Percentiles rank a stretch among this genome's conserved stretches.
Evolutionary conservation across 2,329 filamentous ascomycete genomes (phyloP).

Genomic region (Colletotrichum nymphaeae): DNA sequence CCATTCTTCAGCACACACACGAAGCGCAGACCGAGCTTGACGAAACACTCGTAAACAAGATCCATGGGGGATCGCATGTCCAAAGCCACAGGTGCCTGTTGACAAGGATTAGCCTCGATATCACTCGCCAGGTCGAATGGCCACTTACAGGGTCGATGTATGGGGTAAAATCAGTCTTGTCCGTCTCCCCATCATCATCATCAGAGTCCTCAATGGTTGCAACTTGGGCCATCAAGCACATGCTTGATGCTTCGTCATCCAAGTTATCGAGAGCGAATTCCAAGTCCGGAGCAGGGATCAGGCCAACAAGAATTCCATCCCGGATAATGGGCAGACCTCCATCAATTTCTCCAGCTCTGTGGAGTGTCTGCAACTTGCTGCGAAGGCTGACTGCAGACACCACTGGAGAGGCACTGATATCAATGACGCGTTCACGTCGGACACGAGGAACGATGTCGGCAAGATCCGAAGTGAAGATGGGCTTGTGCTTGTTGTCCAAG

Average conservation of each 20-base stretch:
- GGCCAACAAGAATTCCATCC: constrained; percentile 81
- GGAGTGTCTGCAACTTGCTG: constrained; percentile 82
- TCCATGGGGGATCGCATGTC: constrained; percentile 94
- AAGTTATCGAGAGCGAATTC: constrained; percentile 92
- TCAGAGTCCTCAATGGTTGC: constrained; percentile 73
- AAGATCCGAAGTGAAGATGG: constrained; percentile 88
- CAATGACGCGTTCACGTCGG: constrained; percentile 83
- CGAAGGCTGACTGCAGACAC: constrained; percentile 83
- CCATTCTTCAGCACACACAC: constrained; percentile 90
- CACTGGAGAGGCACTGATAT: constrained; percentile 85
- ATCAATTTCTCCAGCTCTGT: constrained; percentile 89
- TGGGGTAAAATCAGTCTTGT: constrained; percentile 86
- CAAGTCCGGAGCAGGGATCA: constrained; percentile 94
- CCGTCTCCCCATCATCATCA: constrained; percentile 61
- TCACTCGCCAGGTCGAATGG: background rate
- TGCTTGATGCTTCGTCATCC: constrained; percentile 75
- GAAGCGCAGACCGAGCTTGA: constrained; percentile 91
- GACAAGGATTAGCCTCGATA: background rate
- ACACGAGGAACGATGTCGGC: constrained; percentile 86
- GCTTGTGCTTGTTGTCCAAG: constrained; percentile 95
- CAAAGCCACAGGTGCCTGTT: constrained; percentile 82
- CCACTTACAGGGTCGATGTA: constrained; percentile 85
- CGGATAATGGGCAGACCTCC: constrained; percentile 90
- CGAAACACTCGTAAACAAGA: constrained; percentile 95
- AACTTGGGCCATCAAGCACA: constrained; percentile 85